Percentiles rank a stretch among this genome's conserved stretches.
These are phyloP conservation scores for Fusarium foetens DNA, from an alignment of 2,329 filamentous ascomycete genomes.

Conservation along the genomic window DNA sequence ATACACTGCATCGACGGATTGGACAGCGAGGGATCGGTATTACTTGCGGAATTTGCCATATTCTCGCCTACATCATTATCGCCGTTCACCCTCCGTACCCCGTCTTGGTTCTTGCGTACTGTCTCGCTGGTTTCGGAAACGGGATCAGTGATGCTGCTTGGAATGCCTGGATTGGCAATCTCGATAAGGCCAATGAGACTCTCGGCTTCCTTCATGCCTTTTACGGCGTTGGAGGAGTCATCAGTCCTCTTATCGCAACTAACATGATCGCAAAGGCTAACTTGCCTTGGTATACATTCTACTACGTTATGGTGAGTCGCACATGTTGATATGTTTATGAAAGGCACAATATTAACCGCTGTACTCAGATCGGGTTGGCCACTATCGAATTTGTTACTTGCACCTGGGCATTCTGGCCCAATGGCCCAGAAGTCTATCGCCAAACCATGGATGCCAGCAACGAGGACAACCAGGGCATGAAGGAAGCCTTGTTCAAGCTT, in stretches of 20 bases:
- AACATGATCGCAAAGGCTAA: slow-evolving; percentile 71
- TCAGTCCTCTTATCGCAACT: slow-evolving; percentile 77
- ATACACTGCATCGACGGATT: slow-evolving; percentile 49
- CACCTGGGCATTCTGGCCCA: slow-evolving; percentile 68
- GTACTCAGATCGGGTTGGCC: slow-evolving; percentile 25
- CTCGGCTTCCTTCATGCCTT: slow-evolving; percentile 75
- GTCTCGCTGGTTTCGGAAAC: slow-evolving; percentile 76
- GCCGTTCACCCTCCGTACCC: slow-evolving; percentile 74
- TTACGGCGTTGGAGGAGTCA: slow-evolving; percentile 74
- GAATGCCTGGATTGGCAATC: slow-evolving; percentile 70
- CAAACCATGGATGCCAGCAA: slow-evolving; percentile 48
- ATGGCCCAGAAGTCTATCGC: slow-evolving; percentile 65
- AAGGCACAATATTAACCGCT: slow-evolving; percentile 44
- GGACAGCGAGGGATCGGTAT: slow-evolving; percentile 67
- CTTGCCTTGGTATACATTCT: slow-evolving; percentile 76
- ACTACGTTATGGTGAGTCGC: slow-evolving; percentile 74
- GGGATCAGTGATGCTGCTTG: slow-evolving; percentile 69
- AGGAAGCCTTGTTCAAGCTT: slow-evolving; percentile 52
- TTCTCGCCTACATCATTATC: slow-evolving; percentile 72
- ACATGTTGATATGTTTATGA: slow-evolving; percentile 55
- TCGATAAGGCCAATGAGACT: slow-evolving; percentile 75
- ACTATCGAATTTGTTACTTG: slow-evolving; percentile 48
- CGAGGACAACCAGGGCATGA: slow-evolving; percentile 34
- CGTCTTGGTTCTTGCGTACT: slow-evolving; percentile 71
- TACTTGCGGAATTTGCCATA: slow-evolving; percentile 67